Evolutionary conservation across 768 basidiomycete species (phyloP).

Genomic region (Tricholoma hemisulphureum): DNA sequence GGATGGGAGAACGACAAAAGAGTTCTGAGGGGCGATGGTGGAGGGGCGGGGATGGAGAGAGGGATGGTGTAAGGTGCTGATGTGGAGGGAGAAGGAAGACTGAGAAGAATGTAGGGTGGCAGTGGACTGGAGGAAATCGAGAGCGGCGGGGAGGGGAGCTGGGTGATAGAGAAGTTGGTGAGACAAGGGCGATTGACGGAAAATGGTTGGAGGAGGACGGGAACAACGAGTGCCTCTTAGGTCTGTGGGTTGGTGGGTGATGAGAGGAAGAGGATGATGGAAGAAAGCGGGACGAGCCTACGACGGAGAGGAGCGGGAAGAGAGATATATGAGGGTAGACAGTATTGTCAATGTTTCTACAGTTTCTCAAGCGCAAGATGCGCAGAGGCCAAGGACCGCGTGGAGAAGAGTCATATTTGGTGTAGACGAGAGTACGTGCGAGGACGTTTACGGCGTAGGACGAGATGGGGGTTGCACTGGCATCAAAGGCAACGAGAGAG

Average conservation of each 20-base stretch:
- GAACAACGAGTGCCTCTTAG: conserved; percentile 49
- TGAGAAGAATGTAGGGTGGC: conserved; percentile 16
- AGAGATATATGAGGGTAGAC: conserved; percentile 40
- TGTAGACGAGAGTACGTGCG: conserved; percentile 43
- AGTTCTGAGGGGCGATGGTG: conserved; percentile 11
- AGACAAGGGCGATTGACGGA: conserved; percentile 26
- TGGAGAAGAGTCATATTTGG: conserved; percentile 24
- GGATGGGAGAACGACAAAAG: conserved; percentile 9
- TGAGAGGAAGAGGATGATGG: not conserved
- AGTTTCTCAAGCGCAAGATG: conserved; percentile 55
- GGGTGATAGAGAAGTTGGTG: conserved; percentile 42
- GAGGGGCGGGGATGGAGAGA: not conserved
- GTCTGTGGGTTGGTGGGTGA: conserved; percentile 33
- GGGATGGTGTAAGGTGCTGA: conserved; percentile 22
- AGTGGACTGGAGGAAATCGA: conserved; percentile 26
- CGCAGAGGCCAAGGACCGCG: conserved; percentile 60
- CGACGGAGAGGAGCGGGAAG: conserved; percentile 58
- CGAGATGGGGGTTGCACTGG: conserved; percentile 51
- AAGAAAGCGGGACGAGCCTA: conserved; percentile 45
- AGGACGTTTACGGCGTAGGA: conserved; percentile 53
- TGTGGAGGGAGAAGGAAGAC: conserved; percentile 21
- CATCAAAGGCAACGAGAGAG: conserved; percentile 62
- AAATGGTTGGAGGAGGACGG: conserved; percentile 12
- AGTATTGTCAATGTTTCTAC: conserved; percentile 45
- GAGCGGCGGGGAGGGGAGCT: conserved; percentile 33